phyloP scores from a whole-genome alignment of 1,284 basidiomycete genomes.

The Cutaneotrichosporon cutaneum region DNA sequence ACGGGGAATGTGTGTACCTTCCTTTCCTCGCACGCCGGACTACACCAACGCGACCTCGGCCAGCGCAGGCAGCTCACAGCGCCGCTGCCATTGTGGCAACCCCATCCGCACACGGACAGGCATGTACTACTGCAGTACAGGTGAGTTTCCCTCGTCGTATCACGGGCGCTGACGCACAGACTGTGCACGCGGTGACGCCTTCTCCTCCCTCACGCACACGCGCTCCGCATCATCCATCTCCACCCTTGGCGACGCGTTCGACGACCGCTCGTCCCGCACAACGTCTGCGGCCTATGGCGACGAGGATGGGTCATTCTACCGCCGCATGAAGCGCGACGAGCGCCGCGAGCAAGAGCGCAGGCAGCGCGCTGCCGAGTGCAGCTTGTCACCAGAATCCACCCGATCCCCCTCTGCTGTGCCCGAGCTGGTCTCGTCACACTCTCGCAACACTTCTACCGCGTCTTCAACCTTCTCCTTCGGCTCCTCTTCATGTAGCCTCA shows the following conservation, averaged over 20 bases:
- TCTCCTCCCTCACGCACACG: conserved; percentile 49
- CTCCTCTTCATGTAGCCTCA: conserved; percentile 30
- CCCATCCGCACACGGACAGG: conserved; percentile 35
- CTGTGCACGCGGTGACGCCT: conserved; percentile 50
- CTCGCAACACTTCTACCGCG: conserved; percentile 38
- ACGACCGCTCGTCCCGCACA: conserved; percentile 9
- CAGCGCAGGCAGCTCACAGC: conserved; percentile 1
- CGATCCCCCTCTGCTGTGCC: conserved; percentile 34
- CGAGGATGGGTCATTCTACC: conserved; percentile 43
- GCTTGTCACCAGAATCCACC: conserved; percentile 26
- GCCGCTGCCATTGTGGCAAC: conserved; percentile 44
- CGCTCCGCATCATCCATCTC: conserved; percentile 20
- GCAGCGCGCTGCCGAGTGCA: conserved; percentile 36
- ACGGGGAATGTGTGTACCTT: neutral
- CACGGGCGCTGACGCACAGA: conserved; percentile 25
- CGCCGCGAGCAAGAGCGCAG: conserved; percentile 38
- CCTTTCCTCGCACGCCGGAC: conserved; percentile 10
- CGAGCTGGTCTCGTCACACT: conserved; percentile 36
- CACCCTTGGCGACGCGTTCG: conserved; percentile 27
- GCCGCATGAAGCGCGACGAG: conserved; percentile 45
- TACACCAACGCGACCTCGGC: conserved; percentile 4
- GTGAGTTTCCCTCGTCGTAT: conserved; percentile 30
- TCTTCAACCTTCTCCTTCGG: conserved; percentile 35
- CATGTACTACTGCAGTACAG: conserved; percentile 49
- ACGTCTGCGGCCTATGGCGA: conserved; percentile 8